Conservation (phyloP, 371 early-diverging fungal genomes). For the Haplosporangium sp. region DNA sequence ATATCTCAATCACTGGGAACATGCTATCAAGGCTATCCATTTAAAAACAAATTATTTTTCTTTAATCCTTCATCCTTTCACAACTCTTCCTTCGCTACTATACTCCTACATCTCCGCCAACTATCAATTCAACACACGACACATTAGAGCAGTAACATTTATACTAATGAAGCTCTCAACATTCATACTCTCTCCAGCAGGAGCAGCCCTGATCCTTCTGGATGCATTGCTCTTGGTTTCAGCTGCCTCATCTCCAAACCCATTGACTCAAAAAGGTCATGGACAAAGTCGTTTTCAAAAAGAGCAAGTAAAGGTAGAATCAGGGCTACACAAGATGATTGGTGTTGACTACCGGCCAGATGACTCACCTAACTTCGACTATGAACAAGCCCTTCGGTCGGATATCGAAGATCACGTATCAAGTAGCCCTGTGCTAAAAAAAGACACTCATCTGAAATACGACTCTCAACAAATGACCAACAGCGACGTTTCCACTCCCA, state of each 20-base stretch:
- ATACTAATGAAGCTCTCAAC: background rate
- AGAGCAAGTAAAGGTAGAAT: background rate
- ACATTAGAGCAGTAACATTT: background rate
- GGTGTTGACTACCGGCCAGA: constrained; percentile 35
- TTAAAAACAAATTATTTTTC: background rate
- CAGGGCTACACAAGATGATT: constrained; percentile 31
- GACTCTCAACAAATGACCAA: background rate
- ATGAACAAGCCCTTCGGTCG: constrained; percentile 4
- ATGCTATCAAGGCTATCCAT: background rate
- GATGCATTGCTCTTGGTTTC: background rate
- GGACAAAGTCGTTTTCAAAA: background rate
- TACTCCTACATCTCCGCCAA: too few species aligned
- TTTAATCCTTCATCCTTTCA: background rate
- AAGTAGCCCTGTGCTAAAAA: background rate
- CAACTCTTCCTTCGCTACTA: background rate
- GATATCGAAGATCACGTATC: background rate
- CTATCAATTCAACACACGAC: background rate
- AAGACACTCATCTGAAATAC: background rate
- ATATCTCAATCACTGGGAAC: background rate
- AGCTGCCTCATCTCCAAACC: background rate
- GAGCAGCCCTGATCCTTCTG: background rate
- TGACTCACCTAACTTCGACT: background rate
- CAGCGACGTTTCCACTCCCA: background rate
- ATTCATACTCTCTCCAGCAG: constrained; percentile 4
- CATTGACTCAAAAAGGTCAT: background rate